phyloP scores from a whole-genome alignment of 306 rosid genomes.

The Carpinus viminea region DNA sequence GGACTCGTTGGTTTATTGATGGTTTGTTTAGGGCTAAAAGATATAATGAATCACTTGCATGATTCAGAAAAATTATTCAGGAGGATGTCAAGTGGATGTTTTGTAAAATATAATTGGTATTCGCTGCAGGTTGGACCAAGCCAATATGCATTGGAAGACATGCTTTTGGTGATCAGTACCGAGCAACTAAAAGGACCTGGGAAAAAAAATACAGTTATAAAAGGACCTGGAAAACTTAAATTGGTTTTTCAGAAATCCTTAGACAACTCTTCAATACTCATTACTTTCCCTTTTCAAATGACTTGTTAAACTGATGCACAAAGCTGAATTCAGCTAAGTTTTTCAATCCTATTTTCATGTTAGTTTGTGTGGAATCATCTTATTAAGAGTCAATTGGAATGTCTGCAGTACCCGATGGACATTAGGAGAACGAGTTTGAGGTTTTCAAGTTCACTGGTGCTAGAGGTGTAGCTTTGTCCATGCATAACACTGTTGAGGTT shows the following conservation, averaged over 20 bases:
- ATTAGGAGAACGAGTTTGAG: slow-evolving; percentile 54
- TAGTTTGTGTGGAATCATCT: neutral
- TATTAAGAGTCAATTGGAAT: slow-evolving; percentile 18
- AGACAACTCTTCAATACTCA: neutral
- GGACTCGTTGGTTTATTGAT: slow-evolving; percentile 45
- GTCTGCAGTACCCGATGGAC: slow-evolving; percentile 72
- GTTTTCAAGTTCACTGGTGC: slow-evolving; percentile 55
- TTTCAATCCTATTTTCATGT: neutral
- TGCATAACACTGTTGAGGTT: slow-evolving; percentile 75
- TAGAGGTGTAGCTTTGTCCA: slow-evolving; percentile 58
- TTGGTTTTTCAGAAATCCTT: slow-evolving; percentile 43
- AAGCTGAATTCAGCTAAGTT: neutral
- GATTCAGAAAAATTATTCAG: slow-evolving; percentile 45
- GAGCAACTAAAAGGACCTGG: slow-evolving; percentile 39
- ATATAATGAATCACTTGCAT: slow-evolving; percentile 57
- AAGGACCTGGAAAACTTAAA: slow-evolving; percentile 55
- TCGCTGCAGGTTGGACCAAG: slow-evolving; percentile 80
- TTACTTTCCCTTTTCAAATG: neutral
- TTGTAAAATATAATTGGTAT: slow-evolving; percentile 46
- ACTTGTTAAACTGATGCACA: neutral
- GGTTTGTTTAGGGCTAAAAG: slow-evolving; percentile 61
- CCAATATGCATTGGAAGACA: slow-evolving; percentile 71
- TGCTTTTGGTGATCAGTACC: slow-evolving; percentile 67
- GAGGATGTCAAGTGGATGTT: slow-evolving; percentile 49
- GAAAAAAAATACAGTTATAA: slow-evolving; percentile 39